Percentiles rank a stretch among this genome's conserved stretches.
These are phyloP conservation scores for Zychaea mexicana DNA, from an alignment of 371 early-diverging fungal genomes.

Conservation along the genomic window DNA sequence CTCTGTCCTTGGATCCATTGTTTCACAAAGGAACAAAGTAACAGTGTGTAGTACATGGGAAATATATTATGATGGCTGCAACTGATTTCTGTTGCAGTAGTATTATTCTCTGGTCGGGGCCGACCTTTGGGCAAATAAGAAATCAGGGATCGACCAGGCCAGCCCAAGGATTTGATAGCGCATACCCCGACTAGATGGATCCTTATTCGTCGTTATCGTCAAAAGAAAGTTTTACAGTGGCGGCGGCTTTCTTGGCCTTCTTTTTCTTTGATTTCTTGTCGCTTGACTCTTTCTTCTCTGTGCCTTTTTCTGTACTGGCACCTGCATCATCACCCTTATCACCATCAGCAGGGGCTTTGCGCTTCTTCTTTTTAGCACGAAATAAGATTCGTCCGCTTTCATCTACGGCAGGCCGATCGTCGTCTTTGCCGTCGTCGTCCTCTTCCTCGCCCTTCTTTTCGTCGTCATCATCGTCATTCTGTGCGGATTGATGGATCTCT, in stretches of 20 bases:
- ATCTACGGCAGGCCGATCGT: constrained; percentile 35
- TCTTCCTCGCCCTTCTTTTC: constrained; percentile 17
- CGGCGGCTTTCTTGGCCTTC: constrained; percentile 28
- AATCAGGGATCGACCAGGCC: too few relatives aligned
- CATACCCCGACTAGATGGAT: too few relatives aligned
- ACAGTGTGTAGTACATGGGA: too few relatives aligned
- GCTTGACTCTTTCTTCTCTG: constrained; percentile 16
- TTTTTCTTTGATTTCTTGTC: constrained; percentile 31
- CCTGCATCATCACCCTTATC: constrained; percentile 19
- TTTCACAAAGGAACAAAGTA: too few relatives aligned
- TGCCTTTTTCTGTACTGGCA: constrained; percentile 24
- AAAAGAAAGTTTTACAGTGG: constrained; percentile 38
- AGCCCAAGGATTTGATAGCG: too few relatives aligned
- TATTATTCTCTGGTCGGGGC: too few relatives aligned
- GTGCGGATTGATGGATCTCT: constrained; percentile 27
- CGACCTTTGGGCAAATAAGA: too few relatives aligned
- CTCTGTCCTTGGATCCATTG: too few relatives aligned
- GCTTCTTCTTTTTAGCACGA: constrained; percentile 32
- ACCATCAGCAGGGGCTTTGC: constrained; percentile 14
- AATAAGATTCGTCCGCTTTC: constrained; percentile 45
- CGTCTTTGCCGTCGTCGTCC: constrained; percentile 20
- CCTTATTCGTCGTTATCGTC: constrained; percentile 20
- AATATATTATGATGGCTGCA: too few relatives aligned
- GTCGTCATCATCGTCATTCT: constrained; percentile 14
- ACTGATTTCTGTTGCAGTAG: too few relatives aligned